Evolutionary conservation across 768 basidiomycete genomes (phyloP), one percentile per base, ranked within the genome.

Genomic region (Tricholoma terreum): DNA sequence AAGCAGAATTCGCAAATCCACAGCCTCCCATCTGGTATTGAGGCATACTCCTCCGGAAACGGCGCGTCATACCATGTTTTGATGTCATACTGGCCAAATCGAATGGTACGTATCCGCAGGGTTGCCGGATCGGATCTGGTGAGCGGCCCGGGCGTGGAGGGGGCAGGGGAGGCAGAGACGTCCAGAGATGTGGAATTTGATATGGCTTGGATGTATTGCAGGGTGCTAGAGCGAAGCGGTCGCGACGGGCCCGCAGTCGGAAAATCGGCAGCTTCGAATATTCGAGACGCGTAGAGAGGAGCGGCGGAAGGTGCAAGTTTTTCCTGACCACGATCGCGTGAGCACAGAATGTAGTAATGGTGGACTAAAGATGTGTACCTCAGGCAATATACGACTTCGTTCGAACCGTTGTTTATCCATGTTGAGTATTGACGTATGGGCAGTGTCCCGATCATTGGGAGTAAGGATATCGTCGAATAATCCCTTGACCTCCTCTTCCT

Each of bases 11-110:
- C 96, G 73, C 97, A 99, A 68, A 97, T 87, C 94, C 94, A 98
- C 57, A 99, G 74, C 54, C 87, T 78, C 15, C 96, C 94, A 63
- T 98, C 94, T 19, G 94, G 91, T 55, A 95, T 89, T 55, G 85
- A 84, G 40, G 92, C 85, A 71, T 97, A 98, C 71, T 99, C 97
- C 69, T 98, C 96, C 0, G 97, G 96, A 69, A 98, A 98, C 6
- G 97, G 97, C 21, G 97, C 97, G 68, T 97, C 94, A 71, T 93
- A 98, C 97, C 97, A 99, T 3, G 97, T 98, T 69, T 93, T 86
- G 67, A 98, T 93, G 66, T 98, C 94, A 68, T 80, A 95, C 55
- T 84, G 80, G 24, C 95, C 95, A 64, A 98, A 95, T 27, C 94
- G 86, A 60, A 98, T 94, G 55, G 82, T 85, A 55, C 85, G 88